Evolutionary conservation across 768 basidiomycete genomes (phyloP).

Genomic region (Termitomyces sp.): DNA sequence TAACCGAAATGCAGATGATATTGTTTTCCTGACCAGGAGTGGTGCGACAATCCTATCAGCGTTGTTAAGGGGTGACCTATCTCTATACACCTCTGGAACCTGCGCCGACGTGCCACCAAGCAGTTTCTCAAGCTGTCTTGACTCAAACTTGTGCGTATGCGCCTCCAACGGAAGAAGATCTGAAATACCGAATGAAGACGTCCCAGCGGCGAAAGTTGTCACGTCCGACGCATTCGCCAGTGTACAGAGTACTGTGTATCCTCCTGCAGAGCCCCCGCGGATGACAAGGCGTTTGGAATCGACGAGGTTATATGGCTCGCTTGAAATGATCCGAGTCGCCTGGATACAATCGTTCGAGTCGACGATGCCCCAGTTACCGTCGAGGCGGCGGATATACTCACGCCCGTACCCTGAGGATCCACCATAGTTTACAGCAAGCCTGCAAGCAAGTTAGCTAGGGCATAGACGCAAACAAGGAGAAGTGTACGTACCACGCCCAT

Average conservation of each 20-base stretch:
- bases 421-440: slow-evolving; percentile 76
- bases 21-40: slow-evolving; percentile 49
- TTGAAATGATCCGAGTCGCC: slow-evolving; percentile 51
- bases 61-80: slow-evolving; percentile 62
- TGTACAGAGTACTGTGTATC: slow-evolving; percentile 61
- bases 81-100: slow-evolving; percentile 55
- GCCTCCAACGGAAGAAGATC: slow-evolving; percentile 55
- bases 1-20: not conserved
- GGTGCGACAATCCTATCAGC: slow-evolving; percentile 62
- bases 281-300: slow-evolving; percentile 66
- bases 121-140: slow-evolving; percentile 55
- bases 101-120: slow-evolving; percentile 58
- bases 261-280: slow-evolving; percentile 73
- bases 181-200: slow-evolving; percentile 68
- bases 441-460: slow-evolving; percentile 24
- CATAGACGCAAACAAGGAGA: not conserved
- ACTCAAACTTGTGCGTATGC: slow-evolving; percentile 75
- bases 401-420: slow-evolving; percentile 77
- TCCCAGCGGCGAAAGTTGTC: slow-evolving; percentile 58
- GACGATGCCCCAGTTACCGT: slow-evolving; percentile 68
- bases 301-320: slow-evolving; percentile 47
- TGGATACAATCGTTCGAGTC: slow-evolving; percentile 67
- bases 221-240: slow-evolving; percentile 39
- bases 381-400: slow-evolving; percentile 60
- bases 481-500: slow-evolving; percentile 58